Evolutionary conservation across 257 asterid species (phyloP), one percentile per base, ranked within the genome.

Genomic region (Echium plantagineum): DNA sequence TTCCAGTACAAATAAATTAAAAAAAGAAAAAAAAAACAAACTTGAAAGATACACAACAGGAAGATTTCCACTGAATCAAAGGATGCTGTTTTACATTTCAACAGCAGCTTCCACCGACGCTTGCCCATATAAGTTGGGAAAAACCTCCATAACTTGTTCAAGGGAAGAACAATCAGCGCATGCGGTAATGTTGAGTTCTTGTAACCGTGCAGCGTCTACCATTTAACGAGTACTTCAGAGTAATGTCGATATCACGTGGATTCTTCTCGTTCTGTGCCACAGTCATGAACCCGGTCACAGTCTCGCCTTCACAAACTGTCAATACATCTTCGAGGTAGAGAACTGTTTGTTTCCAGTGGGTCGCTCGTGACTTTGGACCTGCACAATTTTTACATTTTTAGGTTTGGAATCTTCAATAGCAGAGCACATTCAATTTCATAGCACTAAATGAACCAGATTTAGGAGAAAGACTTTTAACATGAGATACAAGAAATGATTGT

Each of bases 261-360:
- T 93, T 93, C 75, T 86, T 89, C 89, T 89, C 81, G 75, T 93
- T 93, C 38, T 83, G 94, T 18, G 95, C 72, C 63, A 93, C 95
- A 0, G 87, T 78, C 82, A 93, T 53, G 67, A 76, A 77, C 30
- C 99, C 97, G 0, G 31, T 60, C 55, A 93, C 47, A 6, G 91
- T 66, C 79, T 93, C 99, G 67, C 97, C 99, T 76, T 84, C 67
- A 70, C 97, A 89, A 42, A 93, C 64, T 16, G 89, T 81, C 38
- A 93, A 64, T 74, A 83, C 94, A 20, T 93, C 97, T 74, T 93
- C 99, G 12, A 93, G 87, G 87, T 93, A 89, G 0, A 93, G 83
- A 13, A 93, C 87, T 0, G 99, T 89, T 71, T 89, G 99, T 70
- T 93, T 93, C 99, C 99, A 93, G 73, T 93, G 99, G 31, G 99